Evolutionary conservation across 352 stramenopile species (phyloP), one percentile per base, ranked within the genome.

Genomic region (Pythium oligandrum): DNA sequence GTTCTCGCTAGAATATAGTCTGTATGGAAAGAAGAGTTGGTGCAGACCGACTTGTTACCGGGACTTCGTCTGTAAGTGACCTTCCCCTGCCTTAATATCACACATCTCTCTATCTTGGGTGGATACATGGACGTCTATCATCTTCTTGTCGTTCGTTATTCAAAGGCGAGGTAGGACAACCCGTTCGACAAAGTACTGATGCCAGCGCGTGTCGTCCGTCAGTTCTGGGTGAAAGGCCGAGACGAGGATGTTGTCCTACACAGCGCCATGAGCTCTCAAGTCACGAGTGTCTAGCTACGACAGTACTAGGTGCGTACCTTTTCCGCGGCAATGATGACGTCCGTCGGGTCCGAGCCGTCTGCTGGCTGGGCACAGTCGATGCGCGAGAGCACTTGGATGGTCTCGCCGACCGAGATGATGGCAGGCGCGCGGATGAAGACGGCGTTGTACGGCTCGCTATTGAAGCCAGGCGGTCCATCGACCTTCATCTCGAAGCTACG

Each of bases 371-470:
- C 78, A 50, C 71, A 70, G 37, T 88, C 65, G 37, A 98, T 85
- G 34, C 71, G 92, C 57, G 90, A 92, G 37, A 98, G 76, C 53
- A 98, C 80, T 55, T 97, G 69, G 33, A 98, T 96, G 51, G 88
- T 68, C 26, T 93, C 69, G 53, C 85, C 83, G 44, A 92, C 83
- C 12, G 85, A 94, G 46, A 98, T 88, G 67, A 98, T 98, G 32
- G 95, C 93, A 0, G 96, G 96, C n/a, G 94, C 96, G 47, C 96
- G 89, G 75, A 98, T 98, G 69, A 98, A 98, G 17, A 98, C 89
- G 36, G 88, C 96, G 40, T 95, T 96, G 78, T 96, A 98, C 4
- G 89, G 78, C 58, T 72, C 57, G 1, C 51, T 50, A 51, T 81
- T 73, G 57, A 73, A 82, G 4, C 72, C 77, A 2, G 75, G 78